These are phyloP conservation scores for Pseudonitzschia multiseries DNA, from an alignment of 108 stramenopile species.

Conservation along the genomic window DNA sequence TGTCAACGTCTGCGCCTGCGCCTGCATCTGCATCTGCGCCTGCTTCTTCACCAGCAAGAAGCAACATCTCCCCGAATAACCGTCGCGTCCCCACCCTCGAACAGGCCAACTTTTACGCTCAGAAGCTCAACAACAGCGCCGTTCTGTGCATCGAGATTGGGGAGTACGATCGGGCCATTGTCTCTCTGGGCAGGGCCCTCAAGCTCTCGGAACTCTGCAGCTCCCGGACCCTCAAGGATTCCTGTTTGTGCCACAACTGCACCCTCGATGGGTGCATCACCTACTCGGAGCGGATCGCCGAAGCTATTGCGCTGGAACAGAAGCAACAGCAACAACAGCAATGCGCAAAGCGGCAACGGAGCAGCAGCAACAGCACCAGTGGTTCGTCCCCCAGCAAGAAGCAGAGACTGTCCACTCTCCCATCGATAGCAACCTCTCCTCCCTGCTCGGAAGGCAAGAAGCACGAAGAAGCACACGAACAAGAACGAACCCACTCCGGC, in stretches of 20 bases:
- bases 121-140: conserved; percentile 24
- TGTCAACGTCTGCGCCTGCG: too few relatives aligned
- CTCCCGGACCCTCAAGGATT: neutral
- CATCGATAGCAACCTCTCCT: neutral
- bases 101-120: conserved; percentile 1
- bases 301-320: neutral
- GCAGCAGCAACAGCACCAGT: neutral
- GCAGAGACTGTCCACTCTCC: neutral
- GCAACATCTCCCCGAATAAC: neutral
- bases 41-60: too few relatives aligned
- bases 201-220: conserved; percentile 10
- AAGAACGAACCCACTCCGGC: conserved; percentile 1
- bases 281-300: conserved; percentile 7
- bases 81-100: neutral
- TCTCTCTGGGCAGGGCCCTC: conserved; percentile 19
- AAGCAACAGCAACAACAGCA: too few relatives aligned
- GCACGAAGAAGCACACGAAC: neutral
- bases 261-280: conserved; percentile 22
- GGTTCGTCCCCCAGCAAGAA: neutral
- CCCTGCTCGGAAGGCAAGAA: neutral
- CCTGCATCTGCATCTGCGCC: too few relatives aligned
- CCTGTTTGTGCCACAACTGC: conserved; percentile 12
- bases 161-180: conserved; percentile 21
- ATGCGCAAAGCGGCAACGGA: neutral
- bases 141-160: conserved; percentile 24